Conservation (phyloP, 2,329 filamentous ascomycete species). For the Alternaria triticimaculans region DNA sequence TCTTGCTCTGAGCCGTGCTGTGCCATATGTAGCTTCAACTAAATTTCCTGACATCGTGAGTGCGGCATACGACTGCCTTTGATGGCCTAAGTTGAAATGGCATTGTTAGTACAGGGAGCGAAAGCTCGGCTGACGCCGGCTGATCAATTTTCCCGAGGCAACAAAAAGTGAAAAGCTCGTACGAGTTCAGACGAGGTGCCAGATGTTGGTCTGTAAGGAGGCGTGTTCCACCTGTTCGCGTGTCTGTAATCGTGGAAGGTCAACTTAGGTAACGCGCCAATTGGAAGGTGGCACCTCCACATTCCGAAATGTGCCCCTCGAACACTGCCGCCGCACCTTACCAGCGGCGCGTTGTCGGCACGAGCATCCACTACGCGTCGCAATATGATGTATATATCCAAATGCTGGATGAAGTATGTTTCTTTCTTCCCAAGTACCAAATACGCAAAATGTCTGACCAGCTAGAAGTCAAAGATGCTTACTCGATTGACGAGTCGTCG, state of each 20-base stretch:
- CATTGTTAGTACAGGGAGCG: background rate
- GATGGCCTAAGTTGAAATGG: background rate
- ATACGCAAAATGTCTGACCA: conserved; percentile 31
- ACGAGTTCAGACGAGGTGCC: background rate
- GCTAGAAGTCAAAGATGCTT: conserved; percentile 40
- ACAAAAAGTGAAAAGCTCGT: background rate
- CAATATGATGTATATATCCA: conserved; percentile 24
- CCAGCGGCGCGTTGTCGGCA: conserved; percentile 8
- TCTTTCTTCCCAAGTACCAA: background rate
- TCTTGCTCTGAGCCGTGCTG: background rate
- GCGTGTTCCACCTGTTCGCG: background rate
- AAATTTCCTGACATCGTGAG: background rate
- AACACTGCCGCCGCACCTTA: conserved; percentile 4
- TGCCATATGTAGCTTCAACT: background rate
- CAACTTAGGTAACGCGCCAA: background rate
- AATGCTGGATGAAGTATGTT: background rate
- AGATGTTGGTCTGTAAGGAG: background rate
- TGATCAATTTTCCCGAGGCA: background rate
- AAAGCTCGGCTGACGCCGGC: background rate
- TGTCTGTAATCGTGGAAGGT: background rate
- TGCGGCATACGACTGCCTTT: background rate
- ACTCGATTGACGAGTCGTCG: conserved; percentile 42
- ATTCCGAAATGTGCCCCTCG: conserved; percentile 25
- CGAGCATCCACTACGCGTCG: conserved; percentile 15
- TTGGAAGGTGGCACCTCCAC: conserved; percentile 18